Evolutionary conservation across 1,284 basidiomycete genomes (phyloP), one percentile per base, ranked within the genome.

Genomic region (Exobasidium cylindrosporum): DNA sequence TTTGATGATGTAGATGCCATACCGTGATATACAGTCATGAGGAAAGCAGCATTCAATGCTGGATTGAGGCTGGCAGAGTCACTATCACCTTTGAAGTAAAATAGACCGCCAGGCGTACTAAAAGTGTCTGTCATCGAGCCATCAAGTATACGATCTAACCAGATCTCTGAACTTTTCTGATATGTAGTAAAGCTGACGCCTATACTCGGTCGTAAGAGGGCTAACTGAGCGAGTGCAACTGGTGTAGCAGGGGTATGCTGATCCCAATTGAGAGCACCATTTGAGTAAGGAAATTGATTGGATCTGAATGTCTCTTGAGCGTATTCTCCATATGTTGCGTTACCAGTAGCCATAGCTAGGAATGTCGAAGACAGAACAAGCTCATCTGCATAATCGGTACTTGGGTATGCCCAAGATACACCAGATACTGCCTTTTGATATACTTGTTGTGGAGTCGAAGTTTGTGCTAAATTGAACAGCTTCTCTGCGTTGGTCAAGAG

Each of bases 211-310:
- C 81, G 74, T 17, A 80, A 76, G 26, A 76, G 64, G 0, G 82
- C 77, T 6, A 82, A 64, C 67, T 84, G 83, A 0, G 80, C 77
- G 57, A 89, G 89, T 11, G 95, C 81, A 21, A 95, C 84, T 46
- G 87, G 85, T 0, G 90, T 76, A 1, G 88, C 90, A 2, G 91
- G 88, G 0, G 85, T 84, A 78, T 90, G 90, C 1, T 86, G 86
- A 76, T 94, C 92, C 92, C 93, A 96, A 76, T 94, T 93, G 82
- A 93, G 90, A 4, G 89, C 87, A 4, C 83, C 80, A 57, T 87
- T 82, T 46, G 83, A 81, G 1, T 83, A 82, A 3, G 81, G 80
- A 0, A 92, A 83, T 17, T 83, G 78, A 73, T 86, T 89, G 40
- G 53, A 59, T 35, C 57, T 56, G 45, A 86, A 81, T 3, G 81